Base-by-base conservation (phyloP, 306 rosid genomes). In the Castanopsis chinensis region DNA sequence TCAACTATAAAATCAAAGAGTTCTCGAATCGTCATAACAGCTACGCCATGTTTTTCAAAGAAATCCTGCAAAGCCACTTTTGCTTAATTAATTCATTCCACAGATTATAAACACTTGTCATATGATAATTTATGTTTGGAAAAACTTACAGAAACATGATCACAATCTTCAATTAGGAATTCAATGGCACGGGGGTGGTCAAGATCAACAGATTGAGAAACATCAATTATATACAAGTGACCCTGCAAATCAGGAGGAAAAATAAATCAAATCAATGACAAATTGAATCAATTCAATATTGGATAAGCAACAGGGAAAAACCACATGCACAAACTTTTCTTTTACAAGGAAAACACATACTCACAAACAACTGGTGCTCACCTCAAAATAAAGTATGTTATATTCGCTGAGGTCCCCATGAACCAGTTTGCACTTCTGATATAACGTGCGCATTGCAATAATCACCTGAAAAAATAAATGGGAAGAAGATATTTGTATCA, bases 361-460 rank as follows among this genome's bases (percentile, higher is more conserved):
- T 8, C 37, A 67, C 0, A 67, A 7, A 67, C n/a, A 65, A 35
- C 3, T n/a, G 20, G 28, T 25, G 56, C 78, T 78, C 75, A 88
- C 98, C 92, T 94, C 97, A 86, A 11, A 89, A 86, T 91, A 91
- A 65, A 92, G 98, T 79, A 90, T 87, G 81, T 91, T 94, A 81
- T 94, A 92, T 86, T 94, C 98, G 53, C 98, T 91, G 55, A 94
- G 97, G 75, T 94, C 98, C 52, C 97, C 97, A 33, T 94, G 98
- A 79, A 94, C 98, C 84, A 94, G 80, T 86, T 90, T 94, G 90
- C 97, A 89, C 82, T 91, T 92, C 81, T 92, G 97, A 83, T 94
- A 94, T 77, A 92, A 76, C 25, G 87, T 92, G 72, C 98, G 89
- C 98, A 94, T 94, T 60, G 89, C 89, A 23, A 92, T 80, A 82